Evolutionary conservation across 768 basidiomycete genomes (phyloP).

Genomic region (Pholiota microspora): DNA sequence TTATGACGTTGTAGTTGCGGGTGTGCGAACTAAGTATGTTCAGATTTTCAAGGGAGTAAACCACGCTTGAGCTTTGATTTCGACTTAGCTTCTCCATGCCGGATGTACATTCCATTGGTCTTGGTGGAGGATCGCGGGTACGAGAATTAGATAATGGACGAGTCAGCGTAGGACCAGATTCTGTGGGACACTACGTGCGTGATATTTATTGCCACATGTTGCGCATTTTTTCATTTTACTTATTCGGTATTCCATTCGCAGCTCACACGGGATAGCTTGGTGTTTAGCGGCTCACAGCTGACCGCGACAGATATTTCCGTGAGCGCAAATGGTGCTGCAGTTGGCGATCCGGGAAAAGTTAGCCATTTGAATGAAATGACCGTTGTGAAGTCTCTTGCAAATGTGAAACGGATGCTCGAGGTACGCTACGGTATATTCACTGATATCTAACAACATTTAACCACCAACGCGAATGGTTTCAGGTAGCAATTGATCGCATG

Average conservation of each 20-base stretch:
- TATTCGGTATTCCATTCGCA: conserved; percentile 1
- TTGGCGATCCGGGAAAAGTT: conserved; percentile 20
- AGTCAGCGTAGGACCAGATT: conserved; percentile 61
- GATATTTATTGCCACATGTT: background rate
- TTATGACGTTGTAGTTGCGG: conserved; percentile 37
- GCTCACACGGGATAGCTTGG: conserved; percentile 40
- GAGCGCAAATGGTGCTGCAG: conserved; percentile 15
- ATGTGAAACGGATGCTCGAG: conserved; percentile 25
- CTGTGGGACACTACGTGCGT: conserved; percentile 50
- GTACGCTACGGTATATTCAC: conserved; percentile 8
- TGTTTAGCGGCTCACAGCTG: conserved; percentile 55
- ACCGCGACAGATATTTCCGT: conserved; percentile 65
- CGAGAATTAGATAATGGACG: conserved; percentile 31
- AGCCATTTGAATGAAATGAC: conserved; percentile 13
- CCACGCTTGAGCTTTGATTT: background rate
- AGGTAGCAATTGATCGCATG: conserved; percentile 58
- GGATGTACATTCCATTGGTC: conserved; percentile 54
- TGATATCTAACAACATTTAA: background rate
- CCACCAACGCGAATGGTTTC: no score
- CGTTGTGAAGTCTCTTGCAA: conserved; percentile 13
- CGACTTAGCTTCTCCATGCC: conserved; percentile 48
- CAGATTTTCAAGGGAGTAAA: background rate
- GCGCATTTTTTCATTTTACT: background rate
- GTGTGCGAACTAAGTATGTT: conserved; percentile 50
- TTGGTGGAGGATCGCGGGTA: conserved; percentile 63